Base-by-base conservation (phyloP, 2,329 filamentous ascomycete species). In the Cryphonectria carpinicola region DNA sequence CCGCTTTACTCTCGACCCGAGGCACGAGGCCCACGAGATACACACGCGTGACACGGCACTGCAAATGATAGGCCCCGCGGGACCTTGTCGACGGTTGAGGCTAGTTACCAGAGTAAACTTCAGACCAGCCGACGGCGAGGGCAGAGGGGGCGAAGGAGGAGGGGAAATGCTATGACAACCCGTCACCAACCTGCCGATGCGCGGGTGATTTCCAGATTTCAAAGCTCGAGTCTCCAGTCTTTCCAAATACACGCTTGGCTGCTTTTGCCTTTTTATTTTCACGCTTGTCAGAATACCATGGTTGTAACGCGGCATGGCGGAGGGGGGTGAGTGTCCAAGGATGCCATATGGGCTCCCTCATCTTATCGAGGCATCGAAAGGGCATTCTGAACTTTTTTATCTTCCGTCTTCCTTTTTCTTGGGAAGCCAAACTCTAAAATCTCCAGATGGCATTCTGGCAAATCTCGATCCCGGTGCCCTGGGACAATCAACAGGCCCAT, bases 401-500 rank as follows among this genome's bases (percentile, higher is more conserved):
- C 39, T 61, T 61, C 28, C 28, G 28, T 28, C 17, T 61, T 10
- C 22, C 28, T 58, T 28, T 58, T 28, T 10, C 56, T 11, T 39
- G 35, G 1, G 54, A 32, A 13, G 17, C 54, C 25, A 39, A 19
- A 64, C 49, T 64, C 19, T 32, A 2, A 7, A 1, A 4, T n/a
- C 22, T 49, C 28, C 43, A 52, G 32, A 66, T 66, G 64, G 65
- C 39, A 43, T 46, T 67, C 54, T 67, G 6, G 25, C 28, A 60
- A 22, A 61, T 49, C 65, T 60, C 65, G 54, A 61, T 61, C 65
- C 65, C 41, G 25, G 6, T 17, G 32, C 25, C 41, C 25, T n/a
- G 35, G 28, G n/a, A 39, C 49, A 35, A 25, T 25, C 10, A 25
- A 37, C 10, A 25, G 25, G 2, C 14, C 64, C 28, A 52, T 54